Evolutionary conservation across 192 early-diverging fungal genomes (phyloP).

Genomic region (Coemansia sp.): DNA sequence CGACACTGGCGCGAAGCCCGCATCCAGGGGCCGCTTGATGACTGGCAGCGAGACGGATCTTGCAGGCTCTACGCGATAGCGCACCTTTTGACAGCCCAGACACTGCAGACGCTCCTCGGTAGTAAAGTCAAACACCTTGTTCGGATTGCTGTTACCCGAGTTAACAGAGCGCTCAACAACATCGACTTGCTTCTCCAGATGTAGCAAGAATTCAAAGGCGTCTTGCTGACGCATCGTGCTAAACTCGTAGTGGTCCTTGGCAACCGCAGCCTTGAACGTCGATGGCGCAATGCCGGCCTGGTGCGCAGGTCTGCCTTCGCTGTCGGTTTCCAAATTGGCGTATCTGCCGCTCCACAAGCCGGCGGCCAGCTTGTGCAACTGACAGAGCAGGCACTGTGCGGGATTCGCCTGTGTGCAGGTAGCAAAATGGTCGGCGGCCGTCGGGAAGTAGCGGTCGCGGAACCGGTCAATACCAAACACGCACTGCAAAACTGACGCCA

Average conservation of each 20-base stretch:
- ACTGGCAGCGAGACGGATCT: constrained; percentile 69
- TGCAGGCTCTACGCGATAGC: constrained; percentile 64
- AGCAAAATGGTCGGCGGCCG: constrained; percentile 39
- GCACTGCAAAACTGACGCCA: constrained; percentile 94
- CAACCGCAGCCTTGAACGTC: constrained; percentile 91
- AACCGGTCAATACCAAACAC: constrained; percentile 79
- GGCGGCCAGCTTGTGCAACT: constrained; percentile 84
- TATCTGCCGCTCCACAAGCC: constrained; percentile 91
- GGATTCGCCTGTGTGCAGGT: constrained; percentile 55
- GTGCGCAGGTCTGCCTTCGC: constrained; percentile 51
- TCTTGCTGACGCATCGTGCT: constrained; percentile 99
- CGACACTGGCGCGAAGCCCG: constrained; percentile 49
- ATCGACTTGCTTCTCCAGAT: constrained; percentile 72
- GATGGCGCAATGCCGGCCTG: constrained; percentile 86
- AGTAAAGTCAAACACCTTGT: constrained; percentile 75
- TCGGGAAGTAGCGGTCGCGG: constrained; percentile 65
- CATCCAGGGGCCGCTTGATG: constrained; percentile 58
- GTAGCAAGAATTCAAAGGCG: constrained; percentile 91
- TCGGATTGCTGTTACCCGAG: constrained; percentile 66
- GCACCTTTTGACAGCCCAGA: constrained; percentile 77
- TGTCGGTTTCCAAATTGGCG: constrained; percentile 56
- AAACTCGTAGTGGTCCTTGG: constrained; percentile 92
- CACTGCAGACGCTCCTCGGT: constrained; percentile 89
- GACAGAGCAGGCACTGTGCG: constrained; percentile 84
- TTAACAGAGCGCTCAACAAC: constrained; percentile 72